These are phyloP conservation scores for Lolium multiflorum DNA, from an alignment of 176 grass and related monocot genomes.

Conservation along the genomic window DNA sequence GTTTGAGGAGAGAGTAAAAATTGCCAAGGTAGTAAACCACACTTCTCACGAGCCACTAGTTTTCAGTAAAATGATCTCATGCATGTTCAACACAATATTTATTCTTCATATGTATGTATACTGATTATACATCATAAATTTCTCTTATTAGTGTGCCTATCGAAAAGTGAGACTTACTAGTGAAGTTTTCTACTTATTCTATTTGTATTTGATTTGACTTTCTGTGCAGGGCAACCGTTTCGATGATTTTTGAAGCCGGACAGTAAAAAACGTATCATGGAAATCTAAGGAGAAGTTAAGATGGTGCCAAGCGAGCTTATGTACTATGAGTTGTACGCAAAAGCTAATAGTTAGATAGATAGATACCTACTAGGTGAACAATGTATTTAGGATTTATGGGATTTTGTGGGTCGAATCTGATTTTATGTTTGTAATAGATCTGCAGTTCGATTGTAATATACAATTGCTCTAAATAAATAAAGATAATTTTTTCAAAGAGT, in stretches of 20 bases:
- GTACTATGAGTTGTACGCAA: no score
- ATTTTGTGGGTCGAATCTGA: not conserved
- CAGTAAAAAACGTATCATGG: no score
- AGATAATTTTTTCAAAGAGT: no score
- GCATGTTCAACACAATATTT: not conserved
- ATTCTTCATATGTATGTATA: not conserved
- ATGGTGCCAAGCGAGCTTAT: no score
- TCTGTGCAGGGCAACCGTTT: not conserved
- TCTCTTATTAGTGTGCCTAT: not conserved
- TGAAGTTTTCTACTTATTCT: not conserved
- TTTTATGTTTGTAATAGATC: no score
- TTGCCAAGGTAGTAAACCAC: not conserved
- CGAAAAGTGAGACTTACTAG: not conserved
- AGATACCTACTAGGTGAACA: not conserved
- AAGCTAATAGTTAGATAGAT: no score
- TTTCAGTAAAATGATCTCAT: not conserved
- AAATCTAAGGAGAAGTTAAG: no score
- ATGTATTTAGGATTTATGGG: not conserved
- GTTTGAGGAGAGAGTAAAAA: not conserved
- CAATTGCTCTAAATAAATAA: no score
- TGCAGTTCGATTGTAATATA: no score
- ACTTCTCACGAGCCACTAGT: not conserved
- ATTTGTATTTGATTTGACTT: not conserved
- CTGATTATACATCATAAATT: not conserved
- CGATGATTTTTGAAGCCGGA: not conserved